A percentile compares a stretch with the other conserved stretches of the same genome.
These are phyloP conservation scores for Cardamine occulta DNA, from an alignment of 345 rosid species.

Conservation along the genomic window DNA sequence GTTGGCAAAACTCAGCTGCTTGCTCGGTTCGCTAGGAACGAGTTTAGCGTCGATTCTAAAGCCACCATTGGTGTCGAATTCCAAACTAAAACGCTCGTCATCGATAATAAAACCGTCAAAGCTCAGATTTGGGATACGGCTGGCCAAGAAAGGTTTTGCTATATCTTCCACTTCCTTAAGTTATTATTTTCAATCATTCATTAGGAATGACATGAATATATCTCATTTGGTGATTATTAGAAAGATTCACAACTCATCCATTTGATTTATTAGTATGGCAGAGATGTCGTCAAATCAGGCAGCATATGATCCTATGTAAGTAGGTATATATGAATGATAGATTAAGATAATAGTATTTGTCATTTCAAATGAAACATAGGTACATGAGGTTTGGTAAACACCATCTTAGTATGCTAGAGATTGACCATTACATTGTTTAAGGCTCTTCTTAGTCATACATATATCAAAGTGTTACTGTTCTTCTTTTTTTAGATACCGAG, in stretches of 20 bases:
- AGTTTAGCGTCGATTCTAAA: constrained; percentile 79
- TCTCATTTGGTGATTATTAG: neutral
- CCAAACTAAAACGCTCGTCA: constrained; percentile 79
- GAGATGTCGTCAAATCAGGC: neutral
- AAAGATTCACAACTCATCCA: constrained; percentile 2
- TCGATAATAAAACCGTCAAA: constrained; percentile 77
- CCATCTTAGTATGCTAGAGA: too few relatives aligned
- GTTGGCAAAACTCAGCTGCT: constrained; percentile 85
- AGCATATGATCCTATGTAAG: neutral
- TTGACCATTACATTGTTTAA: neutral
- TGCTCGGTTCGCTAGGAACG: constrained; percentile 77
- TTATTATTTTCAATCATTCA: neutral
- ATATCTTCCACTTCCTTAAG: neutral
- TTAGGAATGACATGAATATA: too few relatives aligned
- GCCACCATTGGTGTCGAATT: constrained; percentile 92
- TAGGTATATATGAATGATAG: neutral
- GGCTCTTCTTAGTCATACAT: neutral
- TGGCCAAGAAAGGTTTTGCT: constrained; percentile 73
- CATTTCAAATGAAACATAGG: too few relatives aligned
- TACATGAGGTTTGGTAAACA: too few relatives aligned
- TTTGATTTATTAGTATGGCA: neutral
- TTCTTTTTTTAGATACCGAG: constrained; percentile 61
- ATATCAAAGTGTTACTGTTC: neutral
- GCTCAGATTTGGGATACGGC: constrained; percentile 97
- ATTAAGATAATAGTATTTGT: too few relatives aligned